Evolutionary conservation across 2,329 filamentous ascomycete genomes (phyloP).

Genomic region (Cladobotryum mycophilum): DNA sequence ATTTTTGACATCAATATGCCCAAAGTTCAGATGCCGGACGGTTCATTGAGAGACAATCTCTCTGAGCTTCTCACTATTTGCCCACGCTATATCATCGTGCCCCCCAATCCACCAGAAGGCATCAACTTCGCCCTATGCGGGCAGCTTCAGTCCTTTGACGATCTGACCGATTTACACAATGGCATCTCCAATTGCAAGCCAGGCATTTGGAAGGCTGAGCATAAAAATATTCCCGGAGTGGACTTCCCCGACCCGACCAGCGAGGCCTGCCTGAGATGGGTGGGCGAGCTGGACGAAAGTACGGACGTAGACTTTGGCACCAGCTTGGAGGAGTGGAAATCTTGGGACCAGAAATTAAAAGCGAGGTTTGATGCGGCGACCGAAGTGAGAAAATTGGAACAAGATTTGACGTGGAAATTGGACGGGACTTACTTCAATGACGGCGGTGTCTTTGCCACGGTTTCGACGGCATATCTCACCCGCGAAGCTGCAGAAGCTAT

Average conservation of each 20-base stretch:
- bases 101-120: neutral
- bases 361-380: neutral
- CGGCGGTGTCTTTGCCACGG: slow-evolving; percentile 1
- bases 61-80: slow-evolving; percentile 1
- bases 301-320: slow-evolving; percentile 1
- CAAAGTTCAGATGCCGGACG: too few species aligned
- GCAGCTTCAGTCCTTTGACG: neutral
- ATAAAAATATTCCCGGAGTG: neutral
- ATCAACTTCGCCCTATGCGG: slow-evolving; percentile 1
- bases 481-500: neutral
- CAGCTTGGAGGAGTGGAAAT: slow-evolving; percentile 3
- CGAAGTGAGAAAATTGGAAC: neutral
- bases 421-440: slow-evolving; percentile 5
- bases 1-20: too few species aligned
- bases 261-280: slow-evolving; percentile 8
- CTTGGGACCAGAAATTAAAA: slow-evolving; percentile 6
- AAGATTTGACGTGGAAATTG: slow-evolving; percentile 2
- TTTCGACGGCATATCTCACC: slow-evolving; percentile 6
- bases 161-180: neutral
- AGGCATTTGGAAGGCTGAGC: slow-evolving; percentile 6
- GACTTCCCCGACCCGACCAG: neutral
- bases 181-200: slow-evolving; percentile 10
- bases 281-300: slow-evolving; percentile 1
- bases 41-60: neutral
- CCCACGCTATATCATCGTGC: slow-evolving; percentile 4